Evolutionary conservation across 305 asterid genomes (phyloP), one percentile per base, ranked within the genome.

Genomic region (Fraxinus platypoda): DNA sequence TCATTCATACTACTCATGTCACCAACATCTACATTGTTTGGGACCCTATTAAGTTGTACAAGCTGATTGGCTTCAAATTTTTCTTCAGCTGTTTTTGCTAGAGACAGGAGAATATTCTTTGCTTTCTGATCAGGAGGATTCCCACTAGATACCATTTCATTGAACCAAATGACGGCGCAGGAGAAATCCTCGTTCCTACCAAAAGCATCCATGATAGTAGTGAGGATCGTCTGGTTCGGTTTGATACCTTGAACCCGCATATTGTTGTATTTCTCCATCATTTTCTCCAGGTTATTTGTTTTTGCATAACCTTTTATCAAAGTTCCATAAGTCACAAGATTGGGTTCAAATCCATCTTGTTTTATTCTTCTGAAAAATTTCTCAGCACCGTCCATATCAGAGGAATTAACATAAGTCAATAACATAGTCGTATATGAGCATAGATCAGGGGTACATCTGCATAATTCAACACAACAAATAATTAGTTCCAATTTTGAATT

Each of bases 361-460:
- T 93, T 92, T 83, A 94, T 94, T 91, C 98, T 86, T 81, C 49
- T 88, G 88, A 94, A 95, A 81, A 94, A 94, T 77, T 87, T 91
- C 89, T 95, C 98, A 1, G 98, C 98, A 21, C 98, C 97, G 49
- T 93, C 99, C 98, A 95, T 94, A 59, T 95, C 98, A 2, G 98
- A 80, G 41, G 94, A 96, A 84, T 93, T 95, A 12, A 93, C 91
- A 78, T 93, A 94, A 33, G 98, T 94, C 5, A 97, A 91, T 80
- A 95, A 66, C 98, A 94, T 95, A 25, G 98, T 95, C 30, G 99
- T 92, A 76, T 95, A 95, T 64, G 98, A 94, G 84, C 89, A 94
- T 73, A 95, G 95, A 89, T 95, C 98, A 0, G 98, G 99, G 30
- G 90, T 85, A 82, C 97, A 95, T 84, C 99, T 95, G 90, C 80